Percentiles rank a stretch among this genome's conserved stretches.
phyloP scores from a whole-genome alignment of 2,329 filamentous ascomycete genomes.

The Thelonectria rubi region DNA sequence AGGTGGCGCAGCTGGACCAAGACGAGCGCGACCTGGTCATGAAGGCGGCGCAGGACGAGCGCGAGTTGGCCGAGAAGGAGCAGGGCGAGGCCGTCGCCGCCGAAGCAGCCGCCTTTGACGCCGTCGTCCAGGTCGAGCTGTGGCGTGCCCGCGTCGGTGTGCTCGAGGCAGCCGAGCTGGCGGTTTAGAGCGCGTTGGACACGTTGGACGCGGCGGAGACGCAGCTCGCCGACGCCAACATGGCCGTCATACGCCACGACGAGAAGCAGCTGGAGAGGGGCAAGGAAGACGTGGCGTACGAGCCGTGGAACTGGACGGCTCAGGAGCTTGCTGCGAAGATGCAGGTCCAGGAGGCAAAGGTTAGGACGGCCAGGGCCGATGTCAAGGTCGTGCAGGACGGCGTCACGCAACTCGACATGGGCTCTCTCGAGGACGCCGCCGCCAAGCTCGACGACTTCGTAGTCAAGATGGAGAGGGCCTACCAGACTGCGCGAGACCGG shows the following conservation, averaged over 20 bases:
- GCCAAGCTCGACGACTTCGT: not conserved
- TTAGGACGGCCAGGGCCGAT: not conserved
- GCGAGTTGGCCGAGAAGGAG: not conserved
- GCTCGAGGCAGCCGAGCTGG: not conserved
- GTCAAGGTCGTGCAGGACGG: not conserved
- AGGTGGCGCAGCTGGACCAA: not conserved
- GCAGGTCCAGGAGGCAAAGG: not conserved
- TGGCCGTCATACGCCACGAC: not conserved
- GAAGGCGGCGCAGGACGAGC: not conserved
- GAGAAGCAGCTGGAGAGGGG: not conserved
- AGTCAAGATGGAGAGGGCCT: not conserved
- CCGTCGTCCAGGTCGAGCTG: not conserved
- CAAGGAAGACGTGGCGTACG: not conserved
- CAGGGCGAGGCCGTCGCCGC: not conserved
- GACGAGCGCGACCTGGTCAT: not conserved
- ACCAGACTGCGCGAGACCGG: not conserved
- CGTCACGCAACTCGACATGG: not conserved
- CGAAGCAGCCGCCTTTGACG: not conserved
- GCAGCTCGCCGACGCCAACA: not conserved
- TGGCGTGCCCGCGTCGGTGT: not conserved
- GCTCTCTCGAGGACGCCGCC: not conserved
- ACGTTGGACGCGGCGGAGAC: not conserved
- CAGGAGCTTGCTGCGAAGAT: not conserved
- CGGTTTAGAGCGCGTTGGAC: not conserved
- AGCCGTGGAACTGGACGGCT: not conserved